Conservation (phyloP, 164 flowering plant genomes). For the Vitis riparia region DNA sequence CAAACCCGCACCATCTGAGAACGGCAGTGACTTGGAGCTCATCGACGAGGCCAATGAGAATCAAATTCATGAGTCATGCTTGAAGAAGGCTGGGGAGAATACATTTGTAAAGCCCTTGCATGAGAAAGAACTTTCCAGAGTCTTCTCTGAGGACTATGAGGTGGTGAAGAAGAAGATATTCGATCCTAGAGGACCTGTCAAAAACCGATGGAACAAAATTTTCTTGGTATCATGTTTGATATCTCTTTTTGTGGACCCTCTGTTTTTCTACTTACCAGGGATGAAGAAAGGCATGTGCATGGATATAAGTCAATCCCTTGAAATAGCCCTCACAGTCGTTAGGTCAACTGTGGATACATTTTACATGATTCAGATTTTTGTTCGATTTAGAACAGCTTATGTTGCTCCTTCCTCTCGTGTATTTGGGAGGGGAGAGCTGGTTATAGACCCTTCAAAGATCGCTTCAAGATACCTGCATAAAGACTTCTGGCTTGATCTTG, state of each 20-base stretch:
- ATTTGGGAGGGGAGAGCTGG: constrained; percentile 55
- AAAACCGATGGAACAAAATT: constrained; percentile 39
- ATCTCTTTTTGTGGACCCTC: constrained; percentile 50
- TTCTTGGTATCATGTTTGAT: constrained; percentile 40
- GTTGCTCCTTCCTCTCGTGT: constrained; percentile 64
- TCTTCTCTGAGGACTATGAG: constrained; percentile 47
- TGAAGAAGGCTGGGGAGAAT: constrained; percentile 1
- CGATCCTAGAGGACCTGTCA: constrained; percentile 44
- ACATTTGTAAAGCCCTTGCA: constrained; percentile 3
- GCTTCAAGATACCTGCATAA: constrained; percentile 34
- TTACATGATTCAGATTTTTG: constrained; percentile 34
- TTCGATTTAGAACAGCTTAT: constrained; percentile 47
- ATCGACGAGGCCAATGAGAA: not conserved
- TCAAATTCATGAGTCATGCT: not conserved
- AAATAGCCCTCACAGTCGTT: constrained; percentile 22
- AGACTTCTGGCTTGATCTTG: constrained; percentile 41
- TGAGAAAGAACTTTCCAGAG: constrained; percentile 34
- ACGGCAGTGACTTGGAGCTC: not conserved
- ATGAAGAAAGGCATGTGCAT: constrained; percentile 26
- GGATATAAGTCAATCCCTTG: constrained; percentile 12
- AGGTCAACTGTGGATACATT: constrained; percentile 37
- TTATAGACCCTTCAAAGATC: constrained; percentile 36
- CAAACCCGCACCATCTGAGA: not conserved
- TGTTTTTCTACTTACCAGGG: constrained; percentile 41
- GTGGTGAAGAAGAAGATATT: constrained; percentile 24